These are phyloP conservation scores for Escallonia herrerae DNA, from an alignment of 129 eudicot species.

Conservation along the genomic window DNA sequence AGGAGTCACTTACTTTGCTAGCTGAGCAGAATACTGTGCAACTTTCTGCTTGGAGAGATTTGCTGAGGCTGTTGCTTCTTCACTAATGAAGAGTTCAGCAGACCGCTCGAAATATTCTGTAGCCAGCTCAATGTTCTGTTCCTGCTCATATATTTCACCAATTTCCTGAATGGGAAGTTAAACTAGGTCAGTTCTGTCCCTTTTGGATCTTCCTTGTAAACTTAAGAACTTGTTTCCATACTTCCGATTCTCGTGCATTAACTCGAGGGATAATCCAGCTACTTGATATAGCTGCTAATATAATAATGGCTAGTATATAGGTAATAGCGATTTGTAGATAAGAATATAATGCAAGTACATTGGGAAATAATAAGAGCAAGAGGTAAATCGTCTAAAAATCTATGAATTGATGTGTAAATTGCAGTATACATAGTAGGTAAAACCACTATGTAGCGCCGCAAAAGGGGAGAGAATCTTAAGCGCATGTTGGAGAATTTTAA, in stretches of 20 bases:
- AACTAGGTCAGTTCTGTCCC: not conserved
- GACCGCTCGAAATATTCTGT: constrained; percentile 56
- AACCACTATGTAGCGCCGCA: too few relatives aligned
- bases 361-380: too few relatives aligned
- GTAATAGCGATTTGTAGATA: too few relatives aligned
- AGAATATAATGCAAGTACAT: too few relatives aligned
- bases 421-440: too few relatives aligned
- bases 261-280: not conserved
- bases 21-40: constrained; percentile 67
- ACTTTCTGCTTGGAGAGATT: constrained; percentile 78
- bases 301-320: too few relatives aligned
- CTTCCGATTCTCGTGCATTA: not conserved
- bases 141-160: constrained; percentile 45
- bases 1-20: constrained; percentile 41
- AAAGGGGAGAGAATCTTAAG: too few relatives aligned
- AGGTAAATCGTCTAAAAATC: too few relatives aligned
- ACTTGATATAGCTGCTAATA: too few relatives aligned
- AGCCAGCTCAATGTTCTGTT: constrained; percentile 43
- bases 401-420: too few relatives aligned
- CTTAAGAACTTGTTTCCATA: not conserved
- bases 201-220: too few relatives aligned
- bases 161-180: constrained; percentile 27
- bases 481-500: not conserved
- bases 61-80: constrained; percentile 63
- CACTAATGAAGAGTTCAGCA: constrained; percentile 66